Percentiles rank a stretch among this genome's conserved stretches.
These are phyloP conservation scores for Thalassiosira ordinaria DNA, from an alignment of 352 stramenopile genomes.

Conservation along the genomic window DNA sequence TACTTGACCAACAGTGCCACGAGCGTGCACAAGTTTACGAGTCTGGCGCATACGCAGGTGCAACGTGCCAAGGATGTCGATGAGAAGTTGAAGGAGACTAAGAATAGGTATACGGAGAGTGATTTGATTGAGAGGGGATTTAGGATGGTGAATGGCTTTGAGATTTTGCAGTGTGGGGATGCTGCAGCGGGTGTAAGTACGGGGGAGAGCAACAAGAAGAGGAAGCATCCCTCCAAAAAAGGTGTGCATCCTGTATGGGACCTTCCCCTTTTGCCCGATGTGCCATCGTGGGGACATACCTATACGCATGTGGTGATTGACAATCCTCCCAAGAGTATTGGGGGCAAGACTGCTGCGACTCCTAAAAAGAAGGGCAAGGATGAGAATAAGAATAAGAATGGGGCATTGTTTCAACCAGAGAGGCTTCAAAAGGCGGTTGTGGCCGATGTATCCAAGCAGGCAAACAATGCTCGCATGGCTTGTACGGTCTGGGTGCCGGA, in stretches of 20 bases:
- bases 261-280: constrained; percentile 77
- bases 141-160: constrained; percentile 28
- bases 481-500: constrained; percentile 74
- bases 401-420: no score
- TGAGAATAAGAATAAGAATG: constrained; percentile 24
- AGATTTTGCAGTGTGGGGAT: constrained; percentile 2
- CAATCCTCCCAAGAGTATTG: constrained; percentile 62
- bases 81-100: constrained; percentile 62
- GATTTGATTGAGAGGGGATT: constrained; percentile 66
- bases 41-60: constrained; percentile 75
- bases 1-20: constrained; percentile 85
- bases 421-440: constrained; percentile 60
- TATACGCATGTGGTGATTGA: constrained; percentile 84
- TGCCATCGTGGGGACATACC: constrained; percentile 72
- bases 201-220: constrained; percentile 31
- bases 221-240: constrained; percentile 72
- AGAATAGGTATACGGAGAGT: constrained; percentile 45
- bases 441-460: constrained; percentile 72
- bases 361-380: constrained; percentile 9
- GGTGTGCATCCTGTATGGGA: constrained; percentile 68
- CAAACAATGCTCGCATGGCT: constrained; percentile 71
- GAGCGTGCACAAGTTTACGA: constrained; percentile 83
- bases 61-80: constrained; percentile 70
- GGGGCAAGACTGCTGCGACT: no score
- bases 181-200: not conserved